A percentile compares a stretch with the other conserved stretches of the same genome.
Evolutionary conservation across 2,329 filamentous ascomycete species (phyloP).

Genomic region (Phyllachora maydis): DNA sequence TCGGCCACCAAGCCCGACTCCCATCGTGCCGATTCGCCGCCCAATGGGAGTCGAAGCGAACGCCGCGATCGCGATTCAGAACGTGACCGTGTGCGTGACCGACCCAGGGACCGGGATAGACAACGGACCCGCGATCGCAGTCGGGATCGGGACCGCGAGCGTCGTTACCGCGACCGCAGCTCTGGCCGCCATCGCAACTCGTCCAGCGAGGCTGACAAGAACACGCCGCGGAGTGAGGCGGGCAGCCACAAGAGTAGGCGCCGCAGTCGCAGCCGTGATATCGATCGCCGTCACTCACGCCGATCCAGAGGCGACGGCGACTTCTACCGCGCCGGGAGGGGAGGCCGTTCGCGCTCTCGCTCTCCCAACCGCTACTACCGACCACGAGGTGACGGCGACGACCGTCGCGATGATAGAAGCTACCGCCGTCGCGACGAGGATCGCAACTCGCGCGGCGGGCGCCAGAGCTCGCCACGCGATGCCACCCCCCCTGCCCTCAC

Average conservation of each 20-base stretch:
- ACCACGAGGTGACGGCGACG: constrained; percentile 28
- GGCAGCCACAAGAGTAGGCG: constrained; percentile 68
- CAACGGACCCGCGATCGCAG: constrained; percentile 36
- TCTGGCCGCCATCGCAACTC: constrained; percentile 35
- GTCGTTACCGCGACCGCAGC: constrained; percentile 26
- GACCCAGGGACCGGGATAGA: constrained; percentile 19
- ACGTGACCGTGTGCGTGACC: too few species aligned
- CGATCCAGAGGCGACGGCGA: constrained; percentile 52
- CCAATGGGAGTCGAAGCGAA: constrained; percentile 18
- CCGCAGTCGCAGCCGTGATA: constrained; percentile 60
- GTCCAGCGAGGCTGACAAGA: constrained; percentile 30
- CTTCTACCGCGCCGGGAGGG: constrained; percentile 45
- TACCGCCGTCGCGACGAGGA: constrained; percentile 31
- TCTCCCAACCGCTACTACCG: constrained; percentile 44
- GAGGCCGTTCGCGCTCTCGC: constrained; percentile 48
- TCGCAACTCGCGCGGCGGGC: constrained; percentile 20
- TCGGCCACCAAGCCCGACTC: constrained; percentile 23
- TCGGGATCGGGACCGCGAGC: constrained; percentile 22
- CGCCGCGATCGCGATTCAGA: too few species aligned
- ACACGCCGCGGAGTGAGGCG: constrained; percentile 53
- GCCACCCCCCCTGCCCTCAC: constrained; percentile 46
- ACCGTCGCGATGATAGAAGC: constrained; percentile 13
- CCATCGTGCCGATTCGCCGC: constrained; percentile 34
- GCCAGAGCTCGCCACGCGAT: constrained; percentile 19
- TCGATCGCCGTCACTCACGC: constrained; percentile 52